Conservation (phyloP, 306 rosid genomes). For the Crotalaria pallida region DNA sequence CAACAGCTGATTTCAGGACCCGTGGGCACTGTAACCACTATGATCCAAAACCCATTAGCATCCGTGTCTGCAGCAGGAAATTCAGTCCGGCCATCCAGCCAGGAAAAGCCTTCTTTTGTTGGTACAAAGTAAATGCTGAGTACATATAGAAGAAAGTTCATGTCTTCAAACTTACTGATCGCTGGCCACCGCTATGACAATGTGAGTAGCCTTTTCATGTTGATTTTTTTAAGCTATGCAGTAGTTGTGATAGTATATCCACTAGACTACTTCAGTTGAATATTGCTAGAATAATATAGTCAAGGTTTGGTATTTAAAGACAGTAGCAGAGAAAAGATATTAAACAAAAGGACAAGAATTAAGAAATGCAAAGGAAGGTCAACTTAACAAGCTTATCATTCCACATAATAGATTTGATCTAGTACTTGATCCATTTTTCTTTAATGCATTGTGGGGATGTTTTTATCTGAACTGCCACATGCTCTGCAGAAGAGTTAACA, state of each 20-base stretch:
- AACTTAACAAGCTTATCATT: not conserved
- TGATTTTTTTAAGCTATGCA: not conserved
- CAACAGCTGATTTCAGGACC: constrained; percentile 61
- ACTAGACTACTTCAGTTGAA: not conserved
- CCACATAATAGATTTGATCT: not conserved
- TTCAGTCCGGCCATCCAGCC: constrained; percentile 52
- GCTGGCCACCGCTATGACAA: constrained; percentile 21
- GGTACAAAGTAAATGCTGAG: constrained; percentile 42
- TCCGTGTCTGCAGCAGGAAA: constrained; percentile 45
- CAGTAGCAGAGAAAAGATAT: not conserved
- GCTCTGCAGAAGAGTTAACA: not conserved
- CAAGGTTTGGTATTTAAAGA: constrained; percentile 6
- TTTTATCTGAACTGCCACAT: not conserved
- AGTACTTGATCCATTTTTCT: not conserved
- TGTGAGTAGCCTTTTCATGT: constrained; percentile 29
- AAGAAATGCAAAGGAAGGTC: not conserved
- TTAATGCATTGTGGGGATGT: not conserved
- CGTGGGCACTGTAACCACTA: constrained; percentile 35
- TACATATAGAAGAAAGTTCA: constrained; percentile 8
- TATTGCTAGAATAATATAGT: not conserved
- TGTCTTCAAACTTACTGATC: constrained; percentile 19
- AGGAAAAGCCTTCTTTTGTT: constrained; percentile 52
- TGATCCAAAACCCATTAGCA: constrained; percentile 40
- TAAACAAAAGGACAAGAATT: not conserved
- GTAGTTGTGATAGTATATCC: not conserved